A percentile compares a stretch with the other conserved stretches of the same genome.
Evolutionary conservation across 2,329 filamentous ascomycete genomes (phyloP).

Genomic region (Lachnellula hyalina): DNA sequence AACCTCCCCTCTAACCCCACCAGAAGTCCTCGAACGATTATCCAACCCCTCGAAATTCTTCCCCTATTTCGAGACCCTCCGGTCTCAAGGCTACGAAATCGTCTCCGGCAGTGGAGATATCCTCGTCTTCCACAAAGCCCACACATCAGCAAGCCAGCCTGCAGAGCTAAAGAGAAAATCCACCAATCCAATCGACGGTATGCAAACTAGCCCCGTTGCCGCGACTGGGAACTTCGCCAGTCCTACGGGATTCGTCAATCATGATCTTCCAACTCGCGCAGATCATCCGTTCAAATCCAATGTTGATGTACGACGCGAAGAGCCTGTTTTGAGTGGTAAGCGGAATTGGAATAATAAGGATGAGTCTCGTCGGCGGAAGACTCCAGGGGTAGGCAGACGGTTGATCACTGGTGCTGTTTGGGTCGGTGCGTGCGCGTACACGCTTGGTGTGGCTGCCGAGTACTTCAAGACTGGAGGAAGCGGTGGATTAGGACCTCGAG

Average conservation of each 20-base stretch:
- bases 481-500: conserved; percentile 35
- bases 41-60: conserved; percentile 61
- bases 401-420: conserved; percentile 49
- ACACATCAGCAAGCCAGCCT: conserved; percentile 26
- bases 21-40: conserved; percentile 55
- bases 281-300: conserved; percentile 39
- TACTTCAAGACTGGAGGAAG: conserved; percentile 46
- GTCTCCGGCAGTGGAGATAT: conserved; percentile 58
- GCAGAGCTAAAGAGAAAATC: conserved; percentile 33
- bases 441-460: conserved; percentile 53
- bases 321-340: conserved; percentile 43
- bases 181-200: conserved; percentile 51
- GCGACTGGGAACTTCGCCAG: conserved; percentile 55
- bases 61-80: conserved; percentile 53
- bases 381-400: conserved; percentile 41
- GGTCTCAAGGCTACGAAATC: conserved; percentile 60
- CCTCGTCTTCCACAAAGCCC: conserved; percentile 61
- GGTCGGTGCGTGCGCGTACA: conserved; percentile 52
- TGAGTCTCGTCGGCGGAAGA: conserved; percentile 29
- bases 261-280: conserved; percentile 39
- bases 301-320: conserved; percentile 41
- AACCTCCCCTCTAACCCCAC: conserved; percentile 48
- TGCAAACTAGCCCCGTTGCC: conserved; percentile 28
- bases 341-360: conserved; percentile 26
- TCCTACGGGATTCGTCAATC: conserved; percentile 61